These are phyloP conservation scores for Ophiostoma australiae DNA, from an alignment of 2,329 filamentous ascomycete genomes.

Conservation along the genomic window DNA sequence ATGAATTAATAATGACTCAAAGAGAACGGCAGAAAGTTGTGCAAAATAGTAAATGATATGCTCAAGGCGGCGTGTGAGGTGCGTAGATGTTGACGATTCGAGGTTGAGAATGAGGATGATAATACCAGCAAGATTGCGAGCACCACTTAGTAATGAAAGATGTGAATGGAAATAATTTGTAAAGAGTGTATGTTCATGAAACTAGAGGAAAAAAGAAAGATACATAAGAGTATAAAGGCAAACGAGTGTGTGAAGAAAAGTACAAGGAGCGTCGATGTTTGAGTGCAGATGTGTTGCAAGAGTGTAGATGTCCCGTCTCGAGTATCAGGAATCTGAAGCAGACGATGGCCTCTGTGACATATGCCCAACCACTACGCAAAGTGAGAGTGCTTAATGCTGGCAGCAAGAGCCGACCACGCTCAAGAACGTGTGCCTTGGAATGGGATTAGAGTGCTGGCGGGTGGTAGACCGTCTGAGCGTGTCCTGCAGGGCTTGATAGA, in stretches of 20 bases:
- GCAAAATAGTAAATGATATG: background rate
- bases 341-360: slow-evolving; percentile 6
- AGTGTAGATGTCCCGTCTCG: background rate
- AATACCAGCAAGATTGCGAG: background rate
- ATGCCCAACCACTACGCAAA: background rate
- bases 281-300: background rate
- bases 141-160: background rate
- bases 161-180: background rate
- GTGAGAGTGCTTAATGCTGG: background rate
- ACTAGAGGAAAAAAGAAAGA: background rate
- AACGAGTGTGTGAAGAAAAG: background rate
- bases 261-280: background rate
- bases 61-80: background rate
- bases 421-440: background rate
- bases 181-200: background rate
- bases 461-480: background rate
- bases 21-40: background rate
- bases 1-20: background rate
- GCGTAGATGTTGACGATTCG: background rate
- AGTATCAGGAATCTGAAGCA: background rate
- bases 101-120: background rate
- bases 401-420: background rate
- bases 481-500: background rate
- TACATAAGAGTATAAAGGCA: background rate
- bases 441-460: background rate